These are phyloP conservation scores for Citrus unshiu DNA, from an alignment of 345 rosid species.

Conservation along the genomic window DNA sequence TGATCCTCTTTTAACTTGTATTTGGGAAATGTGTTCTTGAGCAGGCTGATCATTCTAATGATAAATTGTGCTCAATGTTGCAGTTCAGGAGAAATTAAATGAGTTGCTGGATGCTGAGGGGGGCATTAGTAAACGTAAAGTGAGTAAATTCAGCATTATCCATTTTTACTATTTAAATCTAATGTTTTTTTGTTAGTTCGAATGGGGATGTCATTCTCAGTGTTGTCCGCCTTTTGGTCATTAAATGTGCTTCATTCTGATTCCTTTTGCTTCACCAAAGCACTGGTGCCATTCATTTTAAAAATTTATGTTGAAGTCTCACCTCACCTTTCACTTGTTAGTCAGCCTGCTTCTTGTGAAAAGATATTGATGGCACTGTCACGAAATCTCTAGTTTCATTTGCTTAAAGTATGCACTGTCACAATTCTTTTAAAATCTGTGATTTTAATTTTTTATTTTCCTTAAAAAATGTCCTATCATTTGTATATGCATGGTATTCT, in stretches of 20 bases:
- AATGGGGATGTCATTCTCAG: neutral
- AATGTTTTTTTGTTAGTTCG: neutral
- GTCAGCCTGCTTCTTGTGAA: conserved; percentile 9
- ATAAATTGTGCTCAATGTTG: conserved; percentile 18
- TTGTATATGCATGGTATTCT: neutral
- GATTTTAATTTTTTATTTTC: neutral
- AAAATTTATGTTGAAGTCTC: neutral
- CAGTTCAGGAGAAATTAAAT: conserved; percentile 96
- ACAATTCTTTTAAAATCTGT: neutral
- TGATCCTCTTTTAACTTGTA: neutral
- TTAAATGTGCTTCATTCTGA: neutral
- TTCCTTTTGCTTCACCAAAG: neutral
- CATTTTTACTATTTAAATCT: neutral
- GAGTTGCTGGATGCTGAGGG: conserved; percentile 92
- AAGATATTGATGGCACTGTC: neutral
- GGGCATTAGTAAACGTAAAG: conserved; percentile 89
- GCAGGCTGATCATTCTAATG: neutral
- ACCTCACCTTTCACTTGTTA: neutral
- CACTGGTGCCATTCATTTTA: neutral
- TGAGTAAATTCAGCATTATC: conserved; percentile 33
- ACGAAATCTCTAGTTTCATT: neutral
- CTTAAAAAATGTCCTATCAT: neutral
- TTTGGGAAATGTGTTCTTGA: neutral
- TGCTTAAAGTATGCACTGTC: conserved; percentile 3
- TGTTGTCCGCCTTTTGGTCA: neutral